Base-by-base conservation (phyloP, 2,329 filamentous ascomycete species). In the Gliomastix tumulicola region DNA sequence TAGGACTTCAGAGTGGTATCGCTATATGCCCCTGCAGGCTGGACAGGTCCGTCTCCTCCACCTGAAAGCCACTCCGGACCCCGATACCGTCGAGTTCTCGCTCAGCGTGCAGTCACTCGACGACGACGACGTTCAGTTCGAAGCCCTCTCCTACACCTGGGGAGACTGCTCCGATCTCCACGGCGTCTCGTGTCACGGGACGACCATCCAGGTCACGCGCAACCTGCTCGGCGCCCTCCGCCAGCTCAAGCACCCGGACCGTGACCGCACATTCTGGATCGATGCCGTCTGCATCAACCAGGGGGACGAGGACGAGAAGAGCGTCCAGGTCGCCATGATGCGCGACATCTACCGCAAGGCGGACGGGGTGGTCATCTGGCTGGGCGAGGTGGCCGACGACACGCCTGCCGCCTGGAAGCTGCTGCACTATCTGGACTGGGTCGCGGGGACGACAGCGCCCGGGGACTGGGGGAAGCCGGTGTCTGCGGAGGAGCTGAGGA, bases 121-220 rank as follows among this genome's bases (percentile, higher is more conserved):
- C n/a, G n/a, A n/a, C n/a, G n/a, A n/a, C n/a, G n/a, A n/a, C n/a
- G n/a, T n/a, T n/a, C n/a, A n/a, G n/a, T n/a, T n/a, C n/a, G n/a
- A n/a, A n/a, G 44, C 47, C 30, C 36, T 53, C n/a, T 52, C 49
- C 4, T 52, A 53, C 34, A 51, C 43, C 9, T 51, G 50, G 49
- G 48, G 48, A 10, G 34, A 31, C 3, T 35, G 40, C 2, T 20
- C 33, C 10, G 30, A n/a, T n/a, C 17, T 12, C 3, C 17, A 32
- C 16, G 38, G 22, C 32, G 20, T 12, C 9, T 22, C 20, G 40
- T 49, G 19, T 19, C 28, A 19, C 36, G 47, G 11, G 30, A 49
- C 18, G 40, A 36, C 27, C n/a, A 43, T 48, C 19, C 23, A 41
- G 12, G 37, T 46, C 13, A 32, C 41, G 15, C 43, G 41, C 19